Evolutionary conservation across 768 basidiomycete genomes (phyloP), one percentile per base, ranked within the genome.

Genomic region (Paxillus involutus): DNA sequence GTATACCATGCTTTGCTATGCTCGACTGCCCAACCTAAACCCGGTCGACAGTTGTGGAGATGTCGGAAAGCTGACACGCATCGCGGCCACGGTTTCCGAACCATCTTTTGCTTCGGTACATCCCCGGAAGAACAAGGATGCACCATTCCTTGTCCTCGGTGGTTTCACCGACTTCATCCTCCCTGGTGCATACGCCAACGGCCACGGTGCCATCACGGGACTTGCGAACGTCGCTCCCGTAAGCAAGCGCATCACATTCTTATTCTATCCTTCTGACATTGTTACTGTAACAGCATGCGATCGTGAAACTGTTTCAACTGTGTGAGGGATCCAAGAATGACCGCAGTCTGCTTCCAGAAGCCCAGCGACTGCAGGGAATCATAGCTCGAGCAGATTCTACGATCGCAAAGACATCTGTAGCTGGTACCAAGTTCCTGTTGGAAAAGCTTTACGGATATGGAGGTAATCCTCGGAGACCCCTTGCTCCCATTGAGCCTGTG

Each of bases 201-300:
- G 80, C 3, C 87, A 94, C 61, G 94, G 94, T 44, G 92, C 91
- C 45, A 96, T 96, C 66, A 93, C 89, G 33, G 94, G 94, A 44
- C 83, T 95, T 17, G 92, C 81, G 8, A 95, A 95, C 66, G 66
- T 94, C 52, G 85, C 88, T 43, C 91, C 91, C 10, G 90, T 87
- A 61, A 55, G 80, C 59, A 39, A 47, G 33, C 30, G 47, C 3
- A 40, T 26, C 55, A 54, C 12, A 30, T n/a, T 39, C 39, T 4
- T 26, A 35, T 24, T 24, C 52, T 40, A 41, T 36, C 33, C 5
- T 43, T 17, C 16, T 59, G 30, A 56, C 46, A 48, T 45, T 35
- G 35, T n/a, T 26, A 30, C 43, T 42, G 40, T 51, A 56, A 41
- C 63, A 90, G 86, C 65, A 82, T 60, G 71, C 90, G 0, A 71